A percentile compares a stretch with the other conserved stretches of the same genome.
Evolutionary conservation across 78 protist genomes (phyloP).

Genomic region (Emiliania huxleyi): DNA sequence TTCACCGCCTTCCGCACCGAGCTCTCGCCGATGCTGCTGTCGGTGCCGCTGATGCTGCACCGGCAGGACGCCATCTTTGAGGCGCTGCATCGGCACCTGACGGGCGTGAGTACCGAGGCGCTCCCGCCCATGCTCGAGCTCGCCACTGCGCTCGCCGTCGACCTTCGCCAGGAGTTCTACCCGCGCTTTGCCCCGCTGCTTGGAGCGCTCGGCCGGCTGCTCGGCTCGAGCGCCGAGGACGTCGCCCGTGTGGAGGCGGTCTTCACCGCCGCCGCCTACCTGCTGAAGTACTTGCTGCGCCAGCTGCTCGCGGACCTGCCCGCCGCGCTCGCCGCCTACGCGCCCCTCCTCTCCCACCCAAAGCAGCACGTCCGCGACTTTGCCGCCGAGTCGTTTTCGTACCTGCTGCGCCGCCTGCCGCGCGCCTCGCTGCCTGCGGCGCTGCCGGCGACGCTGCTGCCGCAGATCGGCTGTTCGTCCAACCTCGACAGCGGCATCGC

Average conservation of each 20-base stretch:
- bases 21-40: not conserved
- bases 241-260: not conserved
- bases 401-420: not conserved
- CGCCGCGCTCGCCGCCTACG: not conserved
- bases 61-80: not conserved
- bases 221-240: not conserved
- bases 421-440: not conserved
- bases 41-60: slow-evolving; percentile 10
- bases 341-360: not conserved
- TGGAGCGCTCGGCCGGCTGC: not conserved
- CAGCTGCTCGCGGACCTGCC: slow-evolving; percentile 8
- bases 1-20: not conserved
- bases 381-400: not conserved
- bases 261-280: not conserved
- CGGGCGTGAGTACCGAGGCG: not conserved
- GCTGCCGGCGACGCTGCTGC: not conserved
- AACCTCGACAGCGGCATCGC: not conserved
- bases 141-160: not conserved
- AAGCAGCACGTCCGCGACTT: not conserved
- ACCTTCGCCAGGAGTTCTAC: slow-evolving; percentile 11
- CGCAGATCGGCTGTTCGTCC: not conserved
- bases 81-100: not conserved
- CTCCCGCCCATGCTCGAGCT: not conserved
- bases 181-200: not conserved
- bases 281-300: not conserved